phyloP scores from a whole-genome alignment of 345 rosid genomes.

The Lenwebbia sp. region DNA sequence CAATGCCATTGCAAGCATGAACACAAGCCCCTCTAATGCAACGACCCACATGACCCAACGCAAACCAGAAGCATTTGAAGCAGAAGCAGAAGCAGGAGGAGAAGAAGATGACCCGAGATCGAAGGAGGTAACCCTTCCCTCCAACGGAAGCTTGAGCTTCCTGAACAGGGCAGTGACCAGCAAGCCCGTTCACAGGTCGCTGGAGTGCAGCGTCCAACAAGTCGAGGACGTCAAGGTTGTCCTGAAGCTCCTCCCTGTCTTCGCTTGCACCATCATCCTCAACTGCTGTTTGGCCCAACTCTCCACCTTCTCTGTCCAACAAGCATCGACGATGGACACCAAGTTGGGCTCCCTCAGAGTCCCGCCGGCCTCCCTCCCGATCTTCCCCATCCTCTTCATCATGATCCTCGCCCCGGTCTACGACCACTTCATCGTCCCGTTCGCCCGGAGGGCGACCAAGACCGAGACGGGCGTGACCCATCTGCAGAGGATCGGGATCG shows the following conservation, averaged over 20 bases:
- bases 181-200: background rate
- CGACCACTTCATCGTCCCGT: conserved; percentile 14
- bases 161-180: conserved; percentile 6
- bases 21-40: conserved; percentile 1
- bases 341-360: conserved; percentile 15
- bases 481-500: conserved; percentile 21
- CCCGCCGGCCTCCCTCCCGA: conserved; percentile 18
- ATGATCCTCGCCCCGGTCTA: conserved; percentile 8
- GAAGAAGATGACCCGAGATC: background rate
- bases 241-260: conserved; percentile 13
- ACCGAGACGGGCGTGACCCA: conserved; percentile 16
- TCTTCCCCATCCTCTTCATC: conserved; percentile 15
- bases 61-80: background rate
- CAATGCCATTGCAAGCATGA: conserved; percentile 14
- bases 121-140: background rate
- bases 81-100: background rate
- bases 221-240: conserved; percentile 19
- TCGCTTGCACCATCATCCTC: conserved; percentile 16
- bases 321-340: conserved; percentile 20
- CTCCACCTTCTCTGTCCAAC: conserved; percentile 16
- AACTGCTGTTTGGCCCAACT: conserved; percentile 16
- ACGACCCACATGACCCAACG: background rate
- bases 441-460: conserved; percentile 4
- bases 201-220: conserved; percentile 6
- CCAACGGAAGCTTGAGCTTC: background rate